phyloP scores from a whole-genome alignment of 345 rosid genomes.

The Carallia pectinifolia region DNA sequence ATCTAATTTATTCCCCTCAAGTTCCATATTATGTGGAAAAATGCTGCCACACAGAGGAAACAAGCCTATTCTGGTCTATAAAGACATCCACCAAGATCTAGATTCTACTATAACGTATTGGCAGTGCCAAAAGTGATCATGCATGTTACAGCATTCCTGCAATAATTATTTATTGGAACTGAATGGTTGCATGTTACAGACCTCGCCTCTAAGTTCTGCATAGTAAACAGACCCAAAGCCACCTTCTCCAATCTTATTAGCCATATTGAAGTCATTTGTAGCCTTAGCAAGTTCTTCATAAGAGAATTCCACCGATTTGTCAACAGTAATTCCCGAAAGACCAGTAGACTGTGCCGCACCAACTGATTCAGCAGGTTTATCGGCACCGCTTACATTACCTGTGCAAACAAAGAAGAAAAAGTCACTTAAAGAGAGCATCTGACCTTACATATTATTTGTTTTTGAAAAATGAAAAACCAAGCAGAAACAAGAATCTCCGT shows the following conservation, averaged over 20 bases:
- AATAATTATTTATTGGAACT: constrained; percentile 6
- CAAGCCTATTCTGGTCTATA: too few relatives aligned
- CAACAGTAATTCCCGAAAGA: constrained; percentile 65
- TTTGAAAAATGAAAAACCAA: too few relatives aligned
- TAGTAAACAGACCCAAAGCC: constrained; percentile 92
- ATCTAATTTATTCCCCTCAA: not conserved
- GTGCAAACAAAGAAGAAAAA: constrained; percentile 10
- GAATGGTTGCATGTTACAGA: constrained; percentile 24
- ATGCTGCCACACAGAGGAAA: too few relatives aligned
- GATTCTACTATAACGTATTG: not conserved
- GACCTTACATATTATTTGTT: too few relatives aligned
- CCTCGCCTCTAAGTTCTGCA: constrained; percentile 96
- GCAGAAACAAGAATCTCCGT: too few relatives aligned
- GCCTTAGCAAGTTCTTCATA: constrained; percentile 90
- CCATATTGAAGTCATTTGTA: constrained; percentile 74
- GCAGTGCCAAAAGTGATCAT: not conserved
- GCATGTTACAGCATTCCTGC: constrained; percentile 8
- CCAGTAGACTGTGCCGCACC: constrained; percentile 39
- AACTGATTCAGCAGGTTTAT: constrained; percentile 35
- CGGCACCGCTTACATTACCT: constrained; percentile 30
- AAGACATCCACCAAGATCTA: not conserved
- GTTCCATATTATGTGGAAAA: not conserved
- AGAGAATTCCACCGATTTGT: constrained; percentile 81
- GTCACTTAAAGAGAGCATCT: too few relatives aligned
- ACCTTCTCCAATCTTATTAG: constrained; percentile 89